phyloP scores from a whole-genome alignment of 495 filamentous ascomycete genomes.

The Aspergillus carlsbadensis region DNA sequence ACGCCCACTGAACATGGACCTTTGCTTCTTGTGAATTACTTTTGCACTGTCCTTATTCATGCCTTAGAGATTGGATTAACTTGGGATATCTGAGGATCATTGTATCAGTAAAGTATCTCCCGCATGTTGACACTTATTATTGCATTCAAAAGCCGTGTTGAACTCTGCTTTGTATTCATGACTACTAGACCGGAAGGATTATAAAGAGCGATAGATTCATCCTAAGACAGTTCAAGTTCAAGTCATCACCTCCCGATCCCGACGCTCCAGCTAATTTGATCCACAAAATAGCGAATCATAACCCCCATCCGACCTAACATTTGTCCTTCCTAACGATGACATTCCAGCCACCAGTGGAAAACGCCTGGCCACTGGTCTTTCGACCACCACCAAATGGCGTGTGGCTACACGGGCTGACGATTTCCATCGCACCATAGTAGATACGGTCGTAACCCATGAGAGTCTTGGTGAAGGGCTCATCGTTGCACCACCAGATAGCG shows the following conservation, averaged over 20 bases:
- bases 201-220: too few relatives aligned
- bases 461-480: neutral
- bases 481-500: slow-evolving; percentile 11
- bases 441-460: neutral
- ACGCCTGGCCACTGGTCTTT: neutral
- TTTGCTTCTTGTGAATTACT: slow-evolving; percentile 8
- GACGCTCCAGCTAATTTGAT: too few relatives aligned
- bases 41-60: neutral
- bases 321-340: neutral
- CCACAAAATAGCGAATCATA: too few relatives aligned
- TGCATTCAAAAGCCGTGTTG: neutral
- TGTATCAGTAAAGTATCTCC: neutral
- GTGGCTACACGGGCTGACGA: neutral
- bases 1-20: slow-evolving; percentile 62
- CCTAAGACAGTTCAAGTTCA: too few relatives aligned
- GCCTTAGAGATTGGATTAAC: neutral
- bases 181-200: neutral
- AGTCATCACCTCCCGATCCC: too few relatives aligned
- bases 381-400: neutral
- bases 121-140: neutral
- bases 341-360: neutral
- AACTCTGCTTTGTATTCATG: slow-evolving; percentile 8
- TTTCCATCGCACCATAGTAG: neutral
- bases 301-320: neutral
- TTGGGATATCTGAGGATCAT: neutral